Base-by-base conservation (phyloP, 2,329 filamentous ascomycete genomes). In the Coniochaeta prunicola region DNA sequence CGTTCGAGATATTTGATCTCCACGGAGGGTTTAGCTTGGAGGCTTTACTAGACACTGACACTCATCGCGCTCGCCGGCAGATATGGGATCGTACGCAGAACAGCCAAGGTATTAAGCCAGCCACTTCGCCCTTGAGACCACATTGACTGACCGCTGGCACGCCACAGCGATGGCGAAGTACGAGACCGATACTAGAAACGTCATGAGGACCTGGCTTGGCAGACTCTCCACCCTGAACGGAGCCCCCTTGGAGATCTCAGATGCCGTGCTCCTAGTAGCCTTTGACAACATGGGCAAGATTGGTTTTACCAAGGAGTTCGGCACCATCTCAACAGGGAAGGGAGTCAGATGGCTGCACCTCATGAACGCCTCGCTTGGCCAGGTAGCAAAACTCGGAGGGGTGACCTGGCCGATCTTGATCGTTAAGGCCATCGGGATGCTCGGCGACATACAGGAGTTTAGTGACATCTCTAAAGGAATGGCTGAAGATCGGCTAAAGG, bases 211-310 rank as follows among this genome's bases (percentile, higher is more conserved):
- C 9, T 59, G 57, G 57, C 57, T 59, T 8, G 30, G 26, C 21
- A 59, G 53, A 38, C 50, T 59, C 24, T n/a, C 9, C 19, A 12
- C 7, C 9, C 21, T 55, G 6, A 15, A 45, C 8, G 57, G 53
- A 21, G 26, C 34, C 28, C 50, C 57, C 4, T 17, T 59, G 10
- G 38, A 59, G 21, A 56, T 53, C 8, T 48, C 57, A 4, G n/a
- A 45, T 7, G 53, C 53, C 17, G 33, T 53, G 50, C 50, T 59
- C 28, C 45, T 59, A 21, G 53, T 59, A 5, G 42, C 57, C 2
- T 55, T 59, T 19, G 57, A 59, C 38, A 59, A 59, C 26, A 59
- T 59, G 36, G 57, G 57, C 19, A 55, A 59, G 57, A 54, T 59
- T 7, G 57, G 50, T 3, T 59, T 55, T 36, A 55, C 36, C 6